Base-by-base conservation (phyloP, 176 grass and related monocot genomes). In the Chloris gayana region DNA sequence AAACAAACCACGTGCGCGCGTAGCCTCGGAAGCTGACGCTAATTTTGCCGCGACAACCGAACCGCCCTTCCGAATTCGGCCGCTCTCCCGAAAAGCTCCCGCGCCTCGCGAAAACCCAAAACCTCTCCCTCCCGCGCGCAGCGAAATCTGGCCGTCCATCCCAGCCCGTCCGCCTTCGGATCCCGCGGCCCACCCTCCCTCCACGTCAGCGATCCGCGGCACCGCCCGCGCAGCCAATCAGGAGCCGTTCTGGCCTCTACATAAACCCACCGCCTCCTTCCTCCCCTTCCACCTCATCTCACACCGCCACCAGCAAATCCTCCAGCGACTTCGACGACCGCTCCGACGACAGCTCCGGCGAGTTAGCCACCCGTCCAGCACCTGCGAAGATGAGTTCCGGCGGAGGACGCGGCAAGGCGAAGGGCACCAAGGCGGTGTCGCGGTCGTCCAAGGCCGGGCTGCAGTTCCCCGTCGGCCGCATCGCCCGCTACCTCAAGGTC, bases 391-490 rank as follows among this genome's bases (percentile, higher is more conserved):
- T 91, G 89, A 87, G 85, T 63, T 90, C 88, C 31, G 84, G 84
- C 64, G 70, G 63, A 35, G 84, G 88, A 13, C 84, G 75, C 84
- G 89, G 85, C 46, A 91, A 44, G 85, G 30, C 85, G 4, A 87
- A 87, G 89, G 80, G 62, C 2, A 27, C 85, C 64, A 91, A 91
- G 85, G 1, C 76, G 9, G 71, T 81, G 46, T 61, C 89, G 70
- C 75, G 89, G 81, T 91, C 89, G 3, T 44, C 84, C 57, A 94
- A 94, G 77, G 92, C 92, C 13, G 92, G 92, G 0, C 87, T 94
- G 19, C 89, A 91, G 92, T 94, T 94, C 69, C 92, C 92, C 84
- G 89, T 94, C 37, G 92, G 89, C 69, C 89, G 89, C 62, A 84
- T 94, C 29, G 92, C 84, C 14, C 75, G 92, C 56, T 91, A 83